Evolutionary conservation across 1,284 basidiomycete genomes (phyloP), one percentile per base, ranked within the genome.

Genomic region (Ceratobasidium theobromae): DNA sequence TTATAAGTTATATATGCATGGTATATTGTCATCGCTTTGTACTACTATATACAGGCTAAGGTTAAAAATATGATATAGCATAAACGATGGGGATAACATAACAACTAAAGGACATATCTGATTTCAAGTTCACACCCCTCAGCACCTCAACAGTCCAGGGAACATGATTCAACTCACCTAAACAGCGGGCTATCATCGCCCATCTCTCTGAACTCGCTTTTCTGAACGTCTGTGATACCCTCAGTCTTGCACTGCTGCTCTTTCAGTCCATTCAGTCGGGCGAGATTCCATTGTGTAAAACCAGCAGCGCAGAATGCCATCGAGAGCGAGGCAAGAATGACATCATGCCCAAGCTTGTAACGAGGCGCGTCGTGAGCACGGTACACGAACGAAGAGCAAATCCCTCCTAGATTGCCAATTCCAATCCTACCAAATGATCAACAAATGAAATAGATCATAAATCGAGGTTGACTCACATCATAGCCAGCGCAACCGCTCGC

Each of bases 151-250:
- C n/a, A n/a, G n/a, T n/a, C n/a, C n/a, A n/a, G n/a, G n/a, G n/a
- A n/a, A n/a, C n/a, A n/a, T n/a, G n/a, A n/a, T n/a, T n/a, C n/a
- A n/a, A n/a, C n/a, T n/a, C n/a, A 83, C 78, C 80, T 75, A 74
- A 82, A 82, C 30, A 82, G 73, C n/a, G 81, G 81, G 65, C 79
- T 81, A 23, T 76, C 72, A 55, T 81, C 81, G n/a, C 79, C 81
- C 72, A 80, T 73, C 5, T 82, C 73, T 52, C 70, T 72, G 68
- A 78, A 82, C 27, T 79, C 75, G 4, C 74, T 72, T 43, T 65
- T 70, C 45, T 71, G 73, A 33, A 70, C 74, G 12, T 75, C 73
- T 9, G 75, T 75, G 46, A 84, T 79, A 0, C 75, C 75, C 55
- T 76, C 74, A 0, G 74, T 70, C 3, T 67, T 70, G 60, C 82